Evolutionary conservation across 2,329 filamentous ascomycete genomes (phyloP).

Genomic region (Diaporthe citriasiana): DNA sequence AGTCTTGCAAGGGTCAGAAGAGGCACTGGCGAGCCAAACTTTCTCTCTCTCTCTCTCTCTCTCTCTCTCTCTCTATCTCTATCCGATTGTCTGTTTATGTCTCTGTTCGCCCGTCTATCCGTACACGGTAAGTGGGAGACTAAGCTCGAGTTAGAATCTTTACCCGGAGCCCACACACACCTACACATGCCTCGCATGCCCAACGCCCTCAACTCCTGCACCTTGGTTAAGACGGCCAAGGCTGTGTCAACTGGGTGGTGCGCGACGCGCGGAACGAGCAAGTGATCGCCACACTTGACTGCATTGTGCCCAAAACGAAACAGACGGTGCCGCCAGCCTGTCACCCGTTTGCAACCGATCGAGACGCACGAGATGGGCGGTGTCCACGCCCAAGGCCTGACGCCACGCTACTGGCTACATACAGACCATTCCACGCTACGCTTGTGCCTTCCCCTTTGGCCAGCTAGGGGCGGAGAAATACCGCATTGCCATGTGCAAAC

Average conservation of each 20-base stretch:
- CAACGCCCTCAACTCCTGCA: not conserved
- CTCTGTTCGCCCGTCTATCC: not conserved
- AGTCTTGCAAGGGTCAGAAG: constrained; percentile 3
- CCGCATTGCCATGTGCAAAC: not conserved
- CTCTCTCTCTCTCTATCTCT: not conserved
- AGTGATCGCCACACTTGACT: not conserved
- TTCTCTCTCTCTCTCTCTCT: not conserved
- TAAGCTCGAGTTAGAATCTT: constrained; percentile 22
- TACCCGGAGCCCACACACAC: constrained; percentile 25
- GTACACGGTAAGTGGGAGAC: not conserved
- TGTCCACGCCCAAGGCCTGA: constrained; percentile 4
- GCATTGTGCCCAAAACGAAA: not conserved
- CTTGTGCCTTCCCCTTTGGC: constrained; percentile 24
- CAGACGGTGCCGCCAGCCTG: not conserved
- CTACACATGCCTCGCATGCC: not conserved
- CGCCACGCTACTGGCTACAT: not conserved
- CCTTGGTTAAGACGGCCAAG: constrained; percentile 15
- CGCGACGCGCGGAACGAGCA: constrained; percentile 4
- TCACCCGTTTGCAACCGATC: constrained; percentile 2
- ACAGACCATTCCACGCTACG: not conserved
- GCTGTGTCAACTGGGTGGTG: not conserved
- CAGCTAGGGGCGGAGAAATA: constrained; percentile 11
- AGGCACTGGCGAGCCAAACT: not conserved
- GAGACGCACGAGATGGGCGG: constrained; percentile 20
- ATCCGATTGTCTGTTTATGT: not conserved